phyloP scores from a whole-genome alignment of 345 rosid genomes.

The Xanthoceras sorbifolium region DNA sequence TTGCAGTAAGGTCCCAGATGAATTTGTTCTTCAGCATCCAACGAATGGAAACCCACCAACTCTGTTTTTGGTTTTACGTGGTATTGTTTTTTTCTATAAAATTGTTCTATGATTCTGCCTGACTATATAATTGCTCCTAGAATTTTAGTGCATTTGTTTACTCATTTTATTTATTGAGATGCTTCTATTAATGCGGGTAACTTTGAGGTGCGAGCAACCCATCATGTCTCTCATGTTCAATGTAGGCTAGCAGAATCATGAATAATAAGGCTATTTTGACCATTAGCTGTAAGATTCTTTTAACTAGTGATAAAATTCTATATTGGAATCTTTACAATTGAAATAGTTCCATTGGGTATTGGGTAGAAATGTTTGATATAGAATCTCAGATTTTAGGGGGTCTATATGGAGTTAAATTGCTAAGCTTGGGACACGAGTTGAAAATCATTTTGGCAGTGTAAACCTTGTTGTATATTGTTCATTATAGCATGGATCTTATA shows the following conservation, averaged over 20 bases:
- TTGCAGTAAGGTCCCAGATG: conserved; percentile 82
- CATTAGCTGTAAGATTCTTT: background rate
- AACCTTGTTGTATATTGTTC: background rate
- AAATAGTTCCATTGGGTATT: background rate
- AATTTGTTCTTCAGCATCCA: conserved; percentile 78
- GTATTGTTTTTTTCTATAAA: conserved; percentile 38
- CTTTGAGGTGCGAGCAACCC: background rate
- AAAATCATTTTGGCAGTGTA: background rate
- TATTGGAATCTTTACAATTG: background rate
- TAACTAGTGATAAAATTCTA: conserved; percentile 1
- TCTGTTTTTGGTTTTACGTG: conserved; percentile 73
- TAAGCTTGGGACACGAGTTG: background rate
- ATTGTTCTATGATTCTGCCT: background rate
- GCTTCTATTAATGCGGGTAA: background rate
- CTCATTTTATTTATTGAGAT: background rate
- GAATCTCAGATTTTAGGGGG: background rate
- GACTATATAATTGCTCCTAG: conserved; percentile 10
- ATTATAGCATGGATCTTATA: background rate
- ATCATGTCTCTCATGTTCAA: background rate
- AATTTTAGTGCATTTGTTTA: background rate
- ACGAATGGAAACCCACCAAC: conserved; percentile 95
- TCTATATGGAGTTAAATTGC: background rate
- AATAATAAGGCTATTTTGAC: background rate
- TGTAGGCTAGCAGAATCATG: background rate
- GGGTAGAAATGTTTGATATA: background rate